Conservation (phyloP, 805 yeast genomes). For the Candida cerambycidarum region DNA sequence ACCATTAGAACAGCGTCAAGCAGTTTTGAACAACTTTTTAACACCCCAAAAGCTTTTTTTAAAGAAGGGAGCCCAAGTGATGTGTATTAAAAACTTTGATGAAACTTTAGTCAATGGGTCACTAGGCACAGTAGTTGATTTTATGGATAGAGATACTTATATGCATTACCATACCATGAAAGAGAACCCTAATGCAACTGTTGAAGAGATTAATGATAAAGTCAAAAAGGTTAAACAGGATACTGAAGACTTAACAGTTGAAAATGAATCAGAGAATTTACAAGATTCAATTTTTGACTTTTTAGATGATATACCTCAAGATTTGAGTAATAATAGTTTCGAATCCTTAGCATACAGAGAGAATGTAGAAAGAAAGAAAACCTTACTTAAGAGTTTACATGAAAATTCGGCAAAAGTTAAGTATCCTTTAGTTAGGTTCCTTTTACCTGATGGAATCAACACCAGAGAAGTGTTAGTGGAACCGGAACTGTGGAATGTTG, state of each 20-base stretch:
- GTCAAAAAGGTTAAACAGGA: constrained; percentile 4
- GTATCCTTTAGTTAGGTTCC: constrained; percentile 76
- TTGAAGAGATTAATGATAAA: constrained; percentile 20
- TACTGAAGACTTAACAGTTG: constrained; percentile 18
- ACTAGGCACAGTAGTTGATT: constrained; percentile 65
- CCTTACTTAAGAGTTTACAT: constrained; percentile 43
- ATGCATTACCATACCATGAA: constrained; percentile 22
- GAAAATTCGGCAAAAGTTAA: constrained; percentile 46
- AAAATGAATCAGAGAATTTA: constrained; percentile 17
- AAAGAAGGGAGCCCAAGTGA: constrained; percentile 76
- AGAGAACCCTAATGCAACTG: constrained; percentile 19
- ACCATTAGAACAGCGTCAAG: constrained; percentile 43
- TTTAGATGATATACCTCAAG: constrained; percentile 23
- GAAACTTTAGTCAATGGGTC: constrained; percentile 76
- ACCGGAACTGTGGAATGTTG: constrained; percentile 80
- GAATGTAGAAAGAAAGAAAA: constrained; percentile 49
- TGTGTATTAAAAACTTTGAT: constrained; percentile 77
- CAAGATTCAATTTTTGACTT: constrained; percentile 54
- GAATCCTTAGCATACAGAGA: constrained; percentile 17
- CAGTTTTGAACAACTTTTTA: constrained; percentile 54
- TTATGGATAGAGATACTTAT: constrained; percentile 44
- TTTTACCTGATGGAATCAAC: constrained; percentile 63
- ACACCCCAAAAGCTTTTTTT: constrained; percentile 58
- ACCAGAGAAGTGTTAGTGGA: constrained; percentile 74
- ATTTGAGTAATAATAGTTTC: background rate